These are phyloP conservation scores for Crithidia sp. DNA, from an alignment of 208 protist genomes.

Conservation along the genomic window DNA sequence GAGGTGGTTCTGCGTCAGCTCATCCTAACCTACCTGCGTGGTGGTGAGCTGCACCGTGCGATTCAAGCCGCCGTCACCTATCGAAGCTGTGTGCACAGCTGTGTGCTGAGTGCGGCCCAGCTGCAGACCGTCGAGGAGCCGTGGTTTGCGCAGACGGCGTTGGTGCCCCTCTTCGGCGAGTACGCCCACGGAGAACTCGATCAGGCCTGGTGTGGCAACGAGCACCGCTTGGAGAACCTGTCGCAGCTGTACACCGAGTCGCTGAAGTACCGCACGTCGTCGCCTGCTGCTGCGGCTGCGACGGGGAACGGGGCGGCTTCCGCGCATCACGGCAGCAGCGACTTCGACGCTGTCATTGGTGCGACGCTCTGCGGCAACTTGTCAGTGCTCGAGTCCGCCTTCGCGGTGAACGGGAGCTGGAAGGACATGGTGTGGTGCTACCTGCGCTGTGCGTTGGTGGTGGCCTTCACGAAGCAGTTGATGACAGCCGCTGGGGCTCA, in stretches of 20 bases:
- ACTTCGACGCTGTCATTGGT: conserved; percentile 61
- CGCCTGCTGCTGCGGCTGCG: neutral
- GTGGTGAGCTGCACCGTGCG: conserved; percentile 70
- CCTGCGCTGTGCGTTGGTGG: conserved; percentile 69
- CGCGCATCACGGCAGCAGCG: conserved; percentile 4
- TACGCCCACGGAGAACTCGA: conserved; percentile 77
- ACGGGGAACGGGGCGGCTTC: conserved; percentile 4
- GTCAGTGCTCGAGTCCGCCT: conserved; percentile 69
- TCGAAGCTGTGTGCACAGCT: conserved; percentile 74
- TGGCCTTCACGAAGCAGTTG: conserved; percentile 76
- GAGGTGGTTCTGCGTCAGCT: conserved; percentile 70
- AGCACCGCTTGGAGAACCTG: conserved; percentile 74
- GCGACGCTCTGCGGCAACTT: conserved; percentile 77
- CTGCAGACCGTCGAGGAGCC: conserved; percentile 79
- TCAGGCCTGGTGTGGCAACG: conserved; percentile 68
- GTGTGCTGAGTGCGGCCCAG: conserved; percentile 75
- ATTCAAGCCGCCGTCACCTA: conserved; percentile 57
- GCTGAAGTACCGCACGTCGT: conserved; percentile 17
- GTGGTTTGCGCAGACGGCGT: conserved; percentile 60
- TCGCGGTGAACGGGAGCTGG: conserved; percentile 56
- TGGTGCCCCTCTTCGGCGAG: conserved; percentile 85
- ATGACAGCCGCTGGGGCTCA: conserved; percentile 35
- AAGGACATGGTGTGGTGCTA: conserved; percentile 76
- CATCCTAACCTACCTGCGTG: conserved; percentile 69
- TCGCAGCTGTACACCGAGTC: conserved; percentile 79